These are phyloP conservation scores for Tetrapisispora taiwanensis DNA, from an alignment of 805 yeast species.

Conservation along the genomic window DNA sequence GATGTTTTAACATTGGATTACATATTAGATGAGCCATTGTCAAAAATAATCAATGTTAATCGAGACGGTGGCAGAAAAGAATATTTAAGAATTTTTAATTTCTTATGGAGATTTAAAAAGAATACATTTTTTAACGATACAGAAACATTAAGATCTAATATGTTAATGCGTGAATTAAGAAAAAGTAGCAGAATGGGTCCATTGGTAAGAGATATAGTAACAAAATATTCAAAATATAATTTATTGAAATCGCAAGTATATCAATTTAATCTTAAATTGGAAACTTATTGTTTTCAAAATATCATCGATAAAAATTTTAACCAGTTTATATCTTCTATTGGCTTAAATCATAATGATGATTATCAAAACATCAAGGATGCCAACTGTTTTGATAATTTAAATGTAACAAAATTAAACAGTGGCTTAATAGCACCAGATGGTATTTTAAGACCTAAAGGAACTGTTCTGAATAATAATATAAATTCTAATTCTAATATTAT, in stretches of 20 bases:
- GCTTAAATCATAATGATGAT: conserved; percentile 5
- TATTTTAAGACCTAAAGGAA: conserved; percentile 24
- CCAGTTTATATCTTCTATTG: conserved; percentile 10
- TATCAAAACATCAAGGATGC: no score
- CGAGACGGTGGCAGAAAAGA: conserved; percentile 39
- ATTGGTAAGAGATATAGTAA: conserved; percentile 19
- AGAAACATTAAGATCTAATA: conserved; percentile 37
- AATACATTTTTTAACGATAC: conserved; percentile 41
- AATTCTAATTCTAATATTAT: background rate
- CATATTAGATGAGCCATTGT: conserved; percentile 41
- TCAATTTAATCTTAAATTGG: conserved; percentile 26
- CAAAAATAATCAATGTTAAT: conserved; percentile 44
- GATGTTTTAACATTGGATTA: conserved; percentile 86
- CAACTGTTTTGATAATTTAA: conserved; percentile 26
- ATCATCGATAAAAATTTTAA: conserved; percentile 27
- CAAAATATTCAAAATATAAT: conserved; percentile 23
- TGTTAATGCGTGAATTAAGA: conserved; percentile 25
- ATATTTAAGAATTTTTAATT: conserved; percentile 74
- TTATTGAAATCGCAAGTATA: conserved; percentile 29
- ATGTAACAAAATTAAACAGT: conserved; percentile 20
- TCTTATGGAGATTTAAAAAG: conserved; percentile 70
- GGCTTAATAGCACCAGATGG: conserved; percentile 22
- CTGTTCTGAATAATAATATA: background rate
- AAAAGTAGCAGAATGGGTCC: conserved; percentile 16
- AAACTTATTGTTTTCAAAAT: conserved; percentile 23